These are phyloP conservation scores for Fusarium devonianum DNA, from an alignment of 2,329 filamentous ascomycete species.

Conservation along the genomic window DNA sequence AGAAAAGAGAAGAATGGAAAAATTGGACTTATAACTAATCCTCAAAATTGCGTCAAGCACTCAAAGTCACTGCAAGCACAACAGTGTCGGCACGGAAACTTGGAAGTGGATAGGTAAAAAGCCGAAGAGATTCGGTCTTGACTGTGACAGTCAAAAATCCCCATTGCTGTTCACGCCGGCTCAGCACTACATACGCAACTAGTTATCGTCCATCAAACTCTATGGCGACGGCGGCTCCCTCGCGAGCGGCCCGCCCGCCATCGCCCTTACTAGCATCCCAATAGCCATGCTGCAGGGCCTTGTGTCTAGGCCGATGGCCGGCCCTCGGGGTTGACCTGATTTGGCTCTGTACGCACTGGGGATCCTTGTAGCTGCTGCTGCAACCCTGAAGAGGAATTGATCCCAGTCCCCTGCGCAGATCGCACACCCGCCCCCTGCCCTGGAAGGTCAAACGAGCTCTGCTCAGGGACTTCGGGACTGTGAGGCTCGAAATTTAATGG, in stretches of 20 bases:
- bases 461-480: constrained; percentile 2
- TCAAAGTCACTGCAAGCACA: constrained; percentile 1
- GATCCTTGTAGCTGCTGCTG: constrained; percentile 33
- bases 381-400: constrained; percentile 32
- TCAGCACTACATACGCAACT: no score
- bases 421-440: constrained; percentile 33
- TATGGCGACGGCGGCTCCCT: constrained; percentile 28
- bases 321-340: constrained; percentile 21
- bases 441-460: constrained; percentile 9
- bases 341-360: constrained; percentile 36
- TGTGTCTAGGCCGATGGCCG: constrained; percentile 10
- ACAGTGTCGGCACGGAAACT: not conserved
- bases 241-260: constrained; percentile 35
- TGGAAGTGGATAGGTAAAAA: not conserved
- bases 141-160: constrained; percentile 14
- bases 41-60: no score
- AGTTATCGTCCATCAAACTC: constrained; percentile 22
- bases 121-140: constrained; percentile 28
- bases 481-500: constrained; percentile 1
- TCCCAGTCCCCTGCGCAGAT: constrained; percentile 41
- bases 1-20: no score
- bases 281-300: constrained; percentile 28
- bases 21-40: no score
- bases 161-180: constrained; percentile 6
- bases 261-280: constrained; percentile 29